Evolutionary conservation across 2,329 filamentous ascomycete genomes (phyloP).

Genomic region (Neonectria neomacrospora): DNA sequence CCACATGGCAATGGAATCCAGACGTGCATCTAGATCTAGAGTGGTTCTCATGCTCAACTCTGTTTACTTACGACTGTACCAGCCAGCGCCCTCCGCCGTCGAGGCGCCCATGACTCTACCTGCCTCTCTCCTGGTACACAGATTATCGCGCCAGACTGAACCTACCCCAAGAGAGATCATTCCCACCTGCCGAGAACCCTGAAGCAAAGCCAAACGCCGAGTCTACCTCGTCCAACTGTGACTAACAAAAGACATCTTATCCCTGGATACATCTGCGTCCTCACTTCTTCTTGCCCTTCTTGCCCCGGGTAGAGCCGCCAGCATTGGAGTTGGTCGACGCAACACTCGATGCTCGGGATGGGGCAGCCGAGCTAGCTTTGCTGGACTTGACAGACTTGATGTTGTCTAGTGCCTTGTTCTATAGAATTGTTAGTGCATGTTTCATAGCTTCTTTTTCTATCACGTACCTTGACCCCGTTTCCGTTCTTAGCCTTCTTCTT

Average conservation of each 20-base stretch:
- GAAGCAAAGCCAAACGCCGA: constrained; percentile 43
- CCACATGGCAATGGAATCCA: constrained; percentile 29
- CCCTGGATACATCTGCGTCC: constrained; percentile 11
- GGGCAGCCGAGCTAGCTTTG: constrained; percentile 79
- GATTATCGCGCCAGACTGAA: constrained; percentile 28
- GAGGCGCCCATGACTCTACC: constrained; percentile 25
- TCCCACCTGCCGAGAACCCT: constrained; percentile 29
- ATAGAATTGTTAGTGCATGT: constrained; percentile 35
- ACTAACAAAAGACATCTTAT: constrained; percentile 25
- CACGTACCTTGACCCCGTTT: constrained; percentile 81
- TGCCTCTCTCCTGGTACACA: constrained; percentile 25
- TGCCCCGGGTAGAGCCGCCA: constrained; percentile 63
- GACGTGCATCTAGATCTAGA: constrained; percentile 32
- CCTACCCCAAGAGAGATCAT: constrained; percentile 31
- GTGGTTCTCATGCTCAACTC: constrained; percentile 37
- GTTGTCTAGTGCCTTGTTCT: constrained; percentile 95
- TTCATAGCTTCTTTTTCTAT: background rate
- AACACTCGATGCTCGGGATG: constrained; percentile 89
- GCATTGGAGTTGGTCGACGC: constrained; percentile 73
- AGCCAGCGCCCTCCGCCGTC: constrained; percentile 24
- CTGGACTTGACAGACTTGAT: constrained; percentile 87
- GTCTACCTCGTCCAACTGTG: constrained; percentile 31
- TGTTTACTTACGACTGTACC: constrained; percentile 25
- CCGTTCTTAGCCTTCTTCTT: constrained; percentile 96
- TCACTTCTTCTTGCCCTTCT: constrained; percentile 52